A percentile compares a stretch with the other conserved stretches of the same genome.
These are phyloP conservation scores for Xylaria sp. DNA, from an alignment of 495 filamentous ascomycete species.

Conservation along the genomic window DNA sequence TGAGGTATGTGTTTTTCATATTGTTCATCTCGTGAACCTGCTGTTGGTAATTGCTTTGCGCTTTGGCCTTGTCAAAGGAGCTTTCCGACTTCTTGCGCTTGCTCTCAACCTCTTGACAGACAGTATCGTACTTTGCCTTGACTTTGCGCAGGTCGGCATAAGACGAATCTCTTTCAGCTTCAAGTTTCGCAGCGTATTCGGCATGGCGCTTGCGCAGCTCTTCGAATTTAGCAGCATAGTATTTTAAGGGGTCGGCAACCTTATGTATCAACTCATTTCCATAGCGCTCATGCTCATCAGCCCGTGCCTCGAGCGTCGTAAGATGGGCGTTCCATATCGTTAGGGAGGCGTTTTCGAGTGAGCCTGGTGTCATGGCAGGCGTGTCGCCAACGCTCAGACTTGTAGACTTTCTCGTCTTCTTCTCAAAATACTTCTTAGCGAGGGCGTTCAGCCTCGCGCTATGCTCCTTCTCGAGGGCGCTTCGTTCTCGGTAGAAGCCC, in stretches of 20 bases:
- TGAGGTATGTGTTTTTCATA: constrained; percentile 96
- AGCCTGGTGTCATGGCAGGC: constrained; percentile 91
- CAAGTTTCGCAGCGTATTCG: constrained; percentile 85
- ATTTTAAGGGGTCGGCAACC: constrained; percentile 85
- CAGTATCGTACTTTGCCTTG: constrained; percentile 90
- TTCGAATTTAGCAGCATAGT: constrained; percentile 75
- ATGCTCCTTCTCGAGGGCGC: constrained; percentile 95
- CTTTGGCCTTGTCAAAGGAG: constrained; percentile 86
- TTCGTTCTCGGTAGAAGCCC: constrained; percentile 94
- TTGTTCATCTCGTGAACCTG: constrained; percentile 95
- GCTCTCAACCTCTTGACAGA: constrained; percentile 94
- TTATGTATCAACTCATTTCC: constrained; percentile 74
- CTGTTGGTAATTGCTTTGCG: constrained; percentile 86
- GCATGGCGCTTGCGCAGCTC: constrained; percentile 91
- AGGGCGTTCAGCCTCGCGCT: constrained; percentile 82
- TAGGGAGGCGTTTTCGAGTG: constrained; percentile 92
- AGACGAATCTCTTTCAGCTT: constrained; percentile 82
- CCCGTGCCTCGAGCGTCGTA: constrained; percentile 83
- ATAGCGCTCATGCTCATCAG: constrained; percentile 86
- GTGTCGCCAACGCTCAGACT: constrained; percentile 92
- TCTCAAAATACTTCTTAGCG: constrained; percentile 95
- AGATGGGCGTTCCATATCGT: constrained; percentile 97
- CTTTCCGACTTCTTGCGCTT: constrained; percentile 93
- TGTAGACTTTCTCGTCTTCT: constrained; percentile 89
- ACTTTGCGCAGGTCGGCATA: constrained; percentile 88